These are phyloP conservation scores for Graphium sp. DNA, from an alignment of 2,329 filamentous ascomycete species.

Conservation along the genomic window DNA sequence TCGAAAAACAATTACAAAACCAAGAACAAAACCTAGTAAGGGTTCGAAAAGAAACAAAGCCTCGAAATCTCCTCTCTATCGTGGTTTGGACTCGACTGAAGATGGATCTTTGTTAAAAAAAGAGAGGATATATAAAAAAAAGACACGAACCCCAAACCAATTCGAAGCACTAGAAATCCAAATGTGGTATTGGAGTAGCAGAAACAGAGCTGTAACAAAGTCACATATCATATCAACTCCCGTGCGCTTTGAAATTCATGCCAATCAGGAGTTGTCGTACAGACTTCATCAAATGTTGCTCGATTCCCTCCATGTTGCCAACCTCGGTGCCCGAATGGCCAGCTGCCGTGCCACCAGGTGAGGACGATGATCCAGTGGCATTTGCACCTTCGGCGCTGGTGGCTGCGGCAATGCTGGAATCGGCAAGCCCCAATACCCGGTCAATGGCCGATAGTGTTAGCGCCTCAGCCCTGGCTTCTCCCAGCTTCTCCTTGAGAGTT, in stretches of 20 bases:
- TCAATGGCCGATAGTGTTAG: slow-evolving; percentile 32
- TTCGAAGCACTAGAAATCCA: too few species aligned
- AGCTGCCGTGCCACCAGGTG: too few species aligned
- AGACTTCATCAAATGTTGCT: slow-evolving; percentile 22
- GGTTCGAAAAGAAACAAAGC: neutral
- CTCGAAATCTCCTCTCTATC: neutral
- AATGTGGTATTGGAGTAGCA: too few species aligned
- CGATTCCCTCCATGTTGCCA: slow-evolving; percentile 18
- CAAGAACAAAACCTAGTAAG: slow-evolving; percentile 1
- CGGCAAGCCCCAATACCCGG: slow-evolving; percentile 28
- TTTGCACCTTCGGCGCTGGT: slow-evolving; percentile 14
- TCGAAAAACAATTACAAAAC: neutral
- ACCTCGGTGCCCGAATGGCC: slow-evolving; percentile 9
- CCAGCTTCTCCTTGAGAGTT: slow-evolving; percentile 21
- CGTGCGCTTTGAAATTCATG: slow-evolving; percentile 14
- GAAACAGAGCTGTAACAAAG: too few species aligned
- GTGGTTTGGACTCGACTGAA: neutral
- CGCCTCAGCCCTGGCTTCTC: slow-evolving; percentile 23
- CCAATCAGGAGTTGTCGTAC: slow-evolving; percentile 19
- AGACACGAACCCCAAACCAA: neutral
- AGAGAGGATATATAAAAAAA: neutral
- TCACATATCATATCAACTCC: too few species aligned
- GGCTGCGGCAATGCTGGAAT: slow-evolving; percentile 21
- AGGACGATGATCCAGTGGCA: too few species aligned
- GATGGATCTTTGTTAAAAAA: neutral